phyloP scores from a whole-genome alignment of 148 eudicot genomes.

The Rhododendron molle region DNA sequence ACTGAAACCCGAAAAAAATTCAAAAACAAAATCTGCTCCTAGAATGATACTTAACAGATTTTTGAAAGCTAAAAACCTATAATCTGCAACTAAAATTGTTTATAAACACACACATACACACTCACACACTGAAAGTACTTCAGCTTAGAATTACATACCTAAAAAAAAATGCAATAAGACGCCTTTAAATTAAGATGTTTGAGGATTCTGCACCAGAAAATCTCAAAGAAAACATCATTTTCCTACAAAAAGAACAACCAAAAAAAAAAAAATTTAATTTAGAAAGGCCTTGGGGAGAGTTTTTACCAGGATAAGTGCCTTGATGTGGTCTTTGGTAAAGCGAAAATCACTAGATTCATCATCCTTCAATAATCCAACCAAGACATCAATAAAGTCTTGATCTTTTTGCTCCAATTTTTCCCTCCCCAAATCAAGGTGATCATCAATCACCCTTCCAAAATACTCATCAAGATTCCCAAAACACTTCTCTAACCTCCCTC shows the following conservation, averaged over 20 bases:
- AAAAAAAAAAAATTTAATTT: neutral
- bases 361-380: neutral
- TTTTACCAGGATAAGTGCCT: constrained; percentile 8
- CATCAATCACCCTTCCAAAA: neutral
- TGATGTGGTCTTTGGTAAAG: neutral
- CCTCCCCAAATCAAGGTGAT: neutral
- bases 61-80: too few relatives aligned
- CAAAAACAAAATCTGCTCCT: too few relatives aligned
- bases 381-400: neutral
- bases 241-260: too few relatives aligned
- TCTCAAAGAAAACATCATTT: neutral
- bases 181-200: neutral
- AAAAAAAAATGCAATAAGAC: too few relatives aligned
- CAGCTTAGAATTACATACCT: too few relatives aligned
- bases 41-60: too few relatives aligned
- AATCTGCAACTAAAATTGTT: too few relatives aligned
- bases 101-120: too few relatives aligned
- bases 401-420: neutral
- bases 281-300: neutral
- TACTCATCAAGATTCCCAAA: neutral
- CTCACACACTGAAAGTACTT: too few relatives aligned
- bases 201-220: neutral
- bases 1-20: too few relatives aligned
- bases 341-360: neutral
- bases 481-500: neutral